phyloP scores from a whole-genome alignment of 306 rosid species.

The Medicago lupulina region DNA sequence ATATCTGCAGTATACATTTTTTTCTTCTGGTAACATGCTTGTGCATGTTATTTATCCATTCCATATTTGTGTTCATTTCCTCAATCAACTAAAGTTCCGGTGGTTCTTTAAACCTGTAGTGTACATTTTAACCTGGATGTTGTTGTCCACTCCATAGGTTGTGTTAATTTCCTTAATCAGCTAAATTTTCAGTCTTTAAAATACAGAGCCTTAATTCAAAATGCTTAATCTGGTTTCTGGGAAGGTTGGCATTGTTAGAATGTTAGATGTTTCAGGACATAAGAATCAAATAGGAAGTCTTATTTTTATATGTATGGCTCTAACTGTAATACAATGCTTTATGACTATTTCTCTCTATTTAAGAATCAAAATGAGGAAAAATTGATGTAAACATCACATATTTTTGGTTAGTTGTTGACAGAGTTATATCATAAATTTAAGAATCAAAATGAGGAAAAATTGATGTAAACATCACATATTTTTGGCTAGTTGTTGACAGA shows the following conservation, averaged over 20 bases:
- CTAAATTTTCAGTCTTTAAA: neutral
- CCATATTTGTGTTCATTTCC: neutral
- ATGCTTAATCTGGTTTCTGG: neutral
- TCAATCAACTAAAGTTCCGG: neutral
- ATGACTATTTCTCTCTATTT: too few relatives aligned
- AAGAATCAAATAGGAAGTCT: neutral
- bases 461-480: too few relatives aligned
- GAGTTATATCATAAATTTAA: too few relatives aligned
- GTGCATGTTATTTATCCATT: slow-evolving; percentile 2
- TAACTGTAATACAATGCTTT: neutral
- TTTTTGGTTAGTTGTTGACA: too few relatives aligned
- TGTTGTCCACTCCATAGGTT: neutral
- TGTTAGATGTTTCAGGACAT: slow-evolving; percentile 3
- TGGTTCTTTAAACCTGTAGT: too few relatives aligned
- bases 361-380: too few relatives aligned
- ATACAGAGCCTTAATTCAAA: slow-evolving; percentile 7
- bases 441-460: too few relatives aligned
- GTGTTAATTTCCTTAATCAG: neutral
- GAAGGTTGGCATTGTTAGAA: slow-evolving; percentile 5
- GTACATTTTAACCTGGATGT: too few relatives aligned
- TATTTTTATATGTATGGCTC: neutral
- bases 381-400: too few relatives aligned
- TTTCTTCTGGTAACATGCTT: neutral
- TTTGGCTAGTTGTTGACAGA: too few relatives aligned
- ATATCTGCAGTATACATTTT: neutral